Evolutionary conservation across 2,329 filamentous ascomycete species (phyloP).

Genomic region (Dryadomyces quercivorus): DNA sequence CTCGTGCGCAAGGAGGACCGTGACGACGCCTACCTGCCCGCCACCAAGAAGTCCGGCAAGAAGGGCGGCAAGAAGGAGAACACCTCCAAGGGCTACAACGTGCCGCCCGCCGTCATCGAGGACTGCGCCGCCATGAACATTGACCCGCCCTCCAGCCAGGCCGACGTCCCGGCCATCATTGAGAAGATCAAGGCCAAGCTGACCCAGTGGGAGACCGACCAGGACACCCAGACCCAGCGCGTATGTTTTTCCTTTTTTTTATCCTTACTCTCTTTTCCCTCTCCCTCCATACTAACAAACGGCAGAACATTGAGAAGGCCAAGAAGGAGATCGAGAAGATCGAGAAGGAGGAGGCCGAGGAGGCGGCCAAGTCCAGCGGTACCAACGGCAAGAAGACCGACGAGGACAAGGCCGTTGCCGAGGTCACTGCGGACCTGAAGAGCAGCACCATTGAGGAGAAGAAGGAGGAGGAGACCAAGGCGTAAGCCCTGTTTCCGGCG

Average conservation of each 20-base stretch:
- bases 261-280: background rate
- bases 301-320: slow-evolving; percentile 88
- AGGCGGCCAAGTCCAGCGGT: slow-evolving; percentile 28
- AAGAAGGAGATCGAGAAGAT: slow-evolving; percentile 90
- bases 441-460: slow-evolving; percentile 40
- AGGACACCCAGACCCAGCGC: slow-evolving; percentile 78
- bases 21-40: slow-evolving; percentile 75
- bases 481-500: background rate
- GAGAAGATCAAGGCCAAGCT: slow-evolving; percentile 93
- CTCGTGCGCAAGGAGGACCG: slow-evolving; percentile 77
- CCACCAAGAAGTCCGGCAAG: slow-evolving; percentile 64
- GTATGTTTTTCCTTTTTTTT: slow-evolving; percentile 41
- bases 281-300: background rate
- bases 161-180: slow-evolving; percentile 64
- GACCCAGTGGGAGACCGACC: slow-evolving; percentile 80
- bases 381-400: slow-evolving; percentile 33
- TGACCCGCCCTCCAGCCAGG: slow-evolving; percentile 75
- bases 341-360: slow-evolving; percentile 49
- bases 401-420: slow-evolving; percentile 37
- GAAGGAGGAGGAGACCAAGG: slow-evolving; percentile 24
- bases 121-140: slow-evolving; percentile 76
- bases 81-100: slow-evolving; percentile 54
- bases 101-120: slow-evolving; percentile 84
- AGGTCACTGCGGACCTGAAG: slow-evolving; percentile 38
- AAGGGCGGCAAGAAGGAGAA: slow-evolving; percentile 66